Percentiles rank a stretch among this genome's conserved stretches.
Evolutionary conservation across 1,139 yeast genomes (phyloP).

Genomic region (Lodderomyces elongisporus): DNA sequence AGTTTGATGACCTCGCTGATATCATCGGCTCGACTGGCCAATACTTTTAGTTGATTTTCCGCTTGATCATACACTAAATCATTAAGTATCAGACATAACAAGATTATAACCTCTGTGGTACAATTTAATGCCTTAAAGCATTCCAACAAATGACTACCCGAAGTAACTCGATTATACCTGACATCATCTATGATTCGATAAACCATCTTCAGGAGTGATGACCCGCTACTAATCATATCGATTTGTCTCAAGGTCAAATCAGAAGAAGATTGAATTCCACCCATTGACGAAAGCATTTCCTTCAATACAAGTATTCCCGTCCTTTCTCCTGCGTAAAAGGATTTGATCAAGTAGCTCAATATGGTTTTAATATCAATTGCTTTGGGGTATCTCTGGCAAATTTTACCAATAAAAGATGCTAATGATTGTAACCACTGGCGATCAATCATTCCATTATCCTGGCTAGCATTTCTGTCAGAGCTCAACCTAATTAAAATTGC

Average conservation of each 20-base stretch:
- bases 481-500: slow-evolving; percentile 72
- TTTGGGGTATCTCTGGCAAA: slow-evolving; percentile 49
- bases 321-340: slow-evolving; percentile 57
- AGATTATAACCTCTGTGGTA: slow-evolving; percentile 58
- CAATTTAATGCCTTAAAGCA: slow-evolving; percentile 43
- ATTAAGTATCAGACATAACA: slow-evolving; percentile 52
- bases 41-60: slow-evolving; percentile 58
- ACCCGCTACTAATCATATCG: slow-evolving; percentile 62
- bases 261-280: slow-evolving; percentile 69
- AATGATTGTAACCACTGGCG: slow-evolving; percentile 81
- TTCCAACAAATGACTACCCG: slow-evolving; percentile 52
- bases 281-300: slow-evolving; percentile 70
- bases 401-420: slow-evolving; percentile 60
- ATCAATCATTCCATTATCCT: slow-evolving; percentile 76
- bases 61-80: slow-evolving; percentile 39
- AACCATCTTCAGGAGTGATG: slow-evolving; percentile 51
- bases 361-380: slow-evolving; percentile 53
- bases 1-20: slow-evolving; percentile 60
- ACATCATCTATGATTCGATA: slow-evolving; percentile 59
- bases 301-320: slow-evolving; percentile 65
- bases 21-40: slow-evolving; percentile 72
- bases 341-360: slow-evolving; percentile 56
- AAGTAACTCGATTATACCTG: slow-evolving; percentile 41
- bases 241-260: slow-evolving; percentile 66
- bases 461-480: slow-evolving; percentile 60